A percentile compares a stretch with the other conserved stretches of the same genome.
phyloP scores from a whole-genome alignment of 441 rosid species.

The Populus hybrid region DNA sequence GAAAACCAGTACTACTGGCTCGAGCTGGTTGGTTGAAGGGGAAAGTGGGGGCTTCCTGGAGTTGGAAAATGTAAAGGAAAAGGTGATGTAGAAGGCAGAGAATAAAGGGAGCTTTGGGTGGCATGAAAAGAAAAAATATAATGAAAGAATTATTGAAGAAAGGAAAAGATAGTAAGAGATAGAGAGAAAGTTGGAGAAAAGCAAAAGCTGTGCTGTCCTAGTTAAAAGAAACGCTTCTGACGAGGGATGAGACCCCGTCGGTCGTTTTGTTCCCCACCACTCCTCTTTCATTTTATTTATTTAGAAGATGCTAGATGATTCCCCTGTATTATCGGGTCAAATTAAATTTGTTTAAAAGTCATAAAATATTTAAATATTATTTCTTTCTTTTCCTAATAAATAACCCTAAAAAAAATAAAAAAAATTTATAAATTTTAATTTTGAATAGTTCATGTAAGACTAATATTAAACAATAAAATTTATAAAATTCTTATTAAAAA shows the following conservation, averaged over 20 bases:
- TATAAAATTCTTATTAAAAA: no score
- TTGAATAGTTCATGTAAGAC: fast-evolving
- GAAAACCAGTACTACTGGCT: not conserved
- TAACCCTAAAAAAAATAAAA: no score
- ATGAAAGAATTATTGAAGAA: constrained; percentile 53
- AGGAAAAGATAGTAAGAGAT: constrained; percentile 34
- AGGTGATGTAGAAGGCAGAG: constrained; percentile 10
- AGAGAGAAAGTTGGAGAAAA: not conserved
- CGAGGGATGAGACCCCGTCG: not conserved
- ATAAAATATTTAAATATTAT: no score
- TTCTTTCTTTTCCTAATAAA: no score
- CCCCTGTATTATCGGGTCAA: no score
- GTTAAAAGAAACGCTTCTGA: constrained; percentile 13
- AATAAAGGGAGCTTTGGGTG: constrained; percentile 27
- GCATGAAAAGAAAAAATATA: constrained; percentile 25
- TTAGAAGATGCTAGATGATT: no score
- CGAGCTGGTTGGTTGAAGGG: not conserved
- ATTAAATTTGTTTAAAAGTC: no score
- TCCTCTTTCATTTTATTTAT: not conserved
- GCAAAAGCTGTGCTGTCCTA: not conserved
- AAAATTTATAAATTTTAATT: no score
- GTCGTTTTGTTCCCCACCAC: constrained; percentile 11
- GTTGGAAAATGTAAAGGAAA: constrained; percentile 4
- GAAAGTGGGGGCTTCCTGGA: constrained; percentile 7
- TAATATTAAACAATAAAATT: no score